Evolutionary conservation across 495 filamentous ascomycete genomes (phyloP), one percentile per base, ranked within the genome.

Genomic region (Trichoderma reesei): DNA sequence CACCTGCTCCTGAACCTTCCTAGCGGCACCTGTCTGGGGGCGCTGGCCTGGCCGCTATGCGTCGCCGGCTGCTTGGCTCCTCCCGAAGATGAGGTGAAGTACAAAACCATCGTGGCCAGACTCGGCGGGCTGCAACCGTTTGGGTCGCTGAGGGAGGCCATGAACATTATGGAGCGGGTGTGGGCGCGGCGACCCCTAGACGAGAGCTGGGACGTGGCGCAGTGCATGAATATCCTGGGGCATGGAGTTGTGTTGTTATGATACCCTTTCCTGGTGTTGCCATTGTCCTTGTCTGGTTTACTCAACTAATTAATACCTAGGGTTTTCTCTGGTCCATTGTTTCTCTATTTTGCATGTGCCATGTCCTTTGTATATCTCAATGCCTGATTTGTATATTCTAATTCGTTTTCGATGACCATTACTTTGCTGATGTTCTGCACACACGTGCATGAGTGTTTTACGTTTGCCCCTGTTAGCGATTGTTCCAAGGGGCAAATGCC

Each of bases 61-160:
- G 70, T 83, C 2, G 78, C 78, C n/a, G 81, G 82, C 36, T 83
- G 78, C 64, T 70, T 84, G 16, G 80, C 82, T 1, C 67, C 71
- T 5, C 74, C 73, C 2, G 73, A 68, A 9, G 73, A 79, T 62
- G 78, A 81, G 70, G 62, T 68, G 64, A 64, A 68, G 2, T 79
- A 83, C 11, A 72, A 78, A 0, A 65, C 63, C 31, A 68, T 83
- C 64, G 74, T 73, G 0, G 69, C 70, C 5, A 65, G 67, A 13
- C 67, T 83, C 67, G 73, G 75, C 26, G 72, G 75, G 4, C 67
- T 75, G 36, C 71, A 70, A 63, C 67, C 77, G 10, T 80, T 83
- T 67, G 80, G 80, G 18, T 74, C 80, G 3, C 62, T 78, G 46
- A 71, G 64, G 46, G 79, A 80, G 66, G 77, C 79, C n/a, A 67